Evolutionary conservation across 1,284 basidiomycete genomes (phyloP).

Genomic region (Tilletia horrida): DNA sequence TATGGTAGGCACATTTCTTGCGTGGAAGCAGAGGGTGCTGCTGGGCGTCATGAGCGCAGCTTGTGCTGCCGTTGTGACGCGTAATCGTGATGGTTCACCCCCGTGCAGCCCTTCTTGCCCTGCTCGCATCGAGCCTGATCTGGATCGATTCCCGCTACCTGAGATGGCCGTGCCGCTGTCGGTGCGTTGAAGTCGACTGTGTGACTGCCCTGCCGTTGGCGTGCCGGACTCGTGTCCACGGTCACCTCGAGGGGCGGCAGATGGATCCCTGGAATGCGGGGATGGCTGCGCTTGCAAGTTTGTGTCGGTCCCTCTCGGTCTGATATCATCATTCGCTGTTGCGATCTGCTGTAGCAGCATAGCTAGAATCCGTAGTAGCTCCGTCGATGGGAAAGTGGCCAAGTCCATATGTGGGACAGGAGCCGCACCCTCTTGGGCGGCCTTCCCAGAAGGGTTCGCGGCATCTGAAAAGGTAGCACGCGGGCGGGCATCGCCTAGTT

Average conservation of each 20-base stretch:
- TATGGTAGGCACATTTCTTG: slow-evolving; percentile 90
- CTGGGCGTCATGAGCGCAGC: slow-evolving; percentile 72
- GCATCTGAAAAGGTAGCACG: neutral
- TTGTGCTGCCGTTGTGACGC: slow-evolving; percentile 71
- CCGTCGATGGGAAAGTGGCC: slow-evolving; percentile 60
- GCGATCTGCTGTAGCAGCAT: slow-evolving; percentile 86
- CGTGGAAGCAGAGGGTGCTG: slow-evolving; percentile 86
- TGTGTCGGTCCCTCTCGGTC: slow-evolving; percentile 26
- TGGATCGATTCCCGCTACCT: neutral
- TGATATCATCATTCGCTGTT: slow-evolving; percentile 72
- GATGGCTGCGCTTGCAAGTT: no score
- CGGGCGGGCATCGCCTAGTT: neutral
- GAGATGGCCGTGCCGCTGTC: slow-evolving; percentile 6
- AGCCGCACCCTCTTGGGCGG: slow-evolving; percentile 20
- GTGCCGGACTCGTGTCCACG: neutral
- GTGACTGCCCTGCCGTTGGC: neutral
- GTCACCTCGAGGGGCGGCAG: neutral
- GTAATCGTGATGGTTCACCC: neutral
- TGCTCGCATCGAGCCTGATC: slow-evolving; percentile 9
- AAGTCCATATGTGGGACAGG: slow-evolving; percentile 59
- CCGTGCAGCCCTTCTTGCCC: slow-evolving; percentile 11
- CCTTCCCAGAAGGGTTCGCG: slow-evolving; percentile 70
- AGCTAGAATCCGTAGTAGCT: slow-evolving; percentile 83
- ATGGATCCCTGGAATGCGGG: neutral
- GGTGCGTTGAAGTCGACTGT: neutral